Conservation (phyloP, 768 basidiomycete genomes). For the Serpula lacrymans region DNA sequence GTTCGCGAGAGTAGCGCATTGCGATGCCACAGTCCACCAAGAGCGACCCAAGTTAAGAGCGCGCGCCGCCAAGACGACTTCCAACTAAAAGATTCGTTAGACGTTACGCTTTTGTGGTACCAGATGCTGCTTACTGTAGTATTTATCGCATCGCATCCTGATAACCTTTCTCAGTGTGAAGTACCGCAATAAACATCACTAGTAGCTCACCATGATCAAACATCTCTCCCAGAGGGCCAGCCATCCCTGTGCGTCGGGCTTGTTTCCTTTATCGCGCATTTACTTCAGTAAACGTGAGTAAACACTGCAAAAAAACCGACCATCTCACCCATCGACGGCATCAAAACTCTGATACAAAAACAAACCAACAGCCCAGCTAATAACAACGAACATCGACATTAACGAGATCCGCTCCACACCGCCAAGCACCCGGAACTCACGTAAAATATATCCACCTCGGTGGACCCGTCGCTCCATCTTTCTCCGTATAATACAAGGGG, state of each 20-base stretch:
- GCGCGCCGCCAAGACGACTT: constrained; percentile 75
- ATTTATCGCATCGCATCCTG: constrained; percentile 91
- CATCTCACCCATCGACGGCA: constrained; percentile 78
- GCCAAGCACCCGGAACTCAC: constrained; percentile 42
- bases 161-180: neutral
- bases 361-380: constrained; percentile 84
- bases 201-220: constrained; percentile 86
- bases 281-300: constrained; percentile 3
- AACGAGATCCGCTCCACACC: neutral
- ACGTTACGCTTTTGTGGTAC: neutral
- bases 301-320: constrained; percentile 10
- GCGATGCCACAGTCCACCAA: constrained; percentile 95
- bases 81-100: constrained; percentile 51
- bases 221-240: constrained; percentile 96
- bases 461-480: constrained; percentile 55
- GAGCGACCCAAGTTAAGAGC: constrained; percentile 91
- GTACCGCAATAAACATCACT: neutral
- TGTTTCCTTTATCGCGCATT: constrained; percentile 87
- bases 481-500: constrained; percentile 67
- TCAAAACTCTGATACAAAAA: constrained; percentile 92
- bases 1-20: constrained; percentile 63
- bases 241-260: constrained; percentile 93
- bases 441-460: constrained; percentile 92
- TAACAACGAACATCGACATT: too few species aligned
- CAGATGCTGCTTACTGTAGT: constrained; percentile 62